Evolutionary conservation across 108 stramenopile species (phyloP).

Genomic region (Pseudonitzschia pungens): DNA sequence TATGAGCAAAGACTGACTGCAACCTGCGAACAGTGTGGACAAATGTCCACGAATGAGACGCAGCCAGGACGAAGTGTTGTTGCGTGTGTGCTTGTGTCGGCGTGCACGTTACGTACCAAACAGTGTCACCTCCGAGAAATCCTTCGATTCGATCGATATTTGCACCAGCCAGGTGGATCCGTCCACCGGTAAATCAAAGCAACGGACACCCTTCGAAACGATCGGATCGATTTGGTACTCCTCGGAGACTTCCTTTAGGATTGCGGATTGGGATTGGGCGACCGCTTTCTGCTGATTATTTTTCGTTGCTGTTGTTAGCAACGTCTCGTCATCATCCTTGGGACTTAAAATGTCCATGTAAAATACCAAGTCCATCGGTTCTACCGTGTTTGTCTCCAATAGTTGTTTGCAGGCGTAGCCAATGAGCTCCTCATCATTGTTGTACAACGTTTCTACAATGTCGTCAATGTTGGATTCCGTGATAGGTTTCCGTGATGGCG

Average conservation of each 20-base stretch:
- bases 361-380: slow-evolving; percentile 26
- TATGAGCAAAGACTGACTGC: too few relatives aligned
- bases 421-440: slow-evolving; percentile 2
- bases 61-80: too few relatives aligned
- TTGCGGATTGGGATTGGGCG: background rate
- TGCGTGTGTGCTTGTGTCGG: too few relatives aligned
- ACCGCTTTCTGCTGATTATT: slow-evolving; percentile 10
- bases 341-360: slow-evolving; percentile 33
- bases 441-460: slow-evolving; percentile 8
- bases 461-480: slow-evolving; percentile 9
- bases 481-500: slow-evolving; percentile 9
- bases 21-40: too few relatives aligned
- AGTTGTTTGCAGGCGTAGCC: slow-evolving; percentile 29
- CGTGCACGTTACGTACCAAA: slow-evolving; percentile 34
- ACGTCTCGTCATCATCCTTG: background rate
- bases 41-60: too few relatives aligned
- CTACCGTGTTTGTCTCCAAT: slow-evolving; percentile 19
- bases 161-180: slow-evolving; percentile 33
- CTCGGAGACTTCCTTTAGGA: slow-evolving; percentile 6
- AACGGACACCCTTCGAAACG: slow-evolving; percentile 17
- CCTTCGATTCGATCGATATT: slow-evolving; percentile 15
- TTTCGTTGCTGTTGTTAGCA: background rate
- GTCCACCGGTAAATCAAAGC: slow-evolving; percentile 22
- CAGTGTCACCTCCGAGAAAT: slow-evolving; percentile 12
- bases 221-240: slow-evolving; percentile 23